Percentiles rank a stretch among this genome's conserved stretches.
phyloP scores from a whole-genome alignment of 495 filamentous ascomycete species.

The Podospora tetraspora region DNA sequence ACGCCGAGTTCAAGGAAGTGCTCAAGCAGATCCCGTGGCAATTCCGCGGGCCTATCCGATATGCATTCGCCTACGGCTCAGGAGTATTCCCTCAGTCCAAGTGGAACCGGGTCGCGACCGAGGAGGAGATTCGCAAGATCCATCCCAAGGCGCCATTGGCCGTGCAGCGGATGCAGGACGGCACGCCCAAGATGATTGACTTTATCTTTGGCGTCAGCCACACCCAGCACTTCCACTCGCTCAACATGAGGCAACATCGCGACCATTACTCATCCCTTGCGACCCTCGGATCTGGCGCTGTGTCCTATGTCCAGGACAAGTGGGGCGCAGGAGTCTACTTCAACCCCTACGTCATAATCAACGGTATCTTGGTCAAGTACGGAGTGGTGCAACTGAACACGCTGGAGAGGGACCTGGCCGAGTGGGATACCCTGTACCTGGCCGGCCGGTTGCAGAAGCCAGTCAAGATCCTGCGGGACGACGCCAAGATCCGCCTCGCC shows the following conservation, averaged over 20 bases:
- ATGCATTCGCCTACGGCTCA: slow-evolving; percentile 95
- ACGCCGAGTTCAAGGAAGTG: slow-evolving; percentile 88
- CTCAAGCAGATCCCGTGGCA: slow-evolving; percentile 85
- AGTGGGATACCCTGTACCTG: slow-evolving; percentile 90
- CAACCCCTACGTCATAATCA: slow-evolving; percentile 92
- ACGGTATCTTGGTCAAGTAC: slow-evolving; percentile 95
- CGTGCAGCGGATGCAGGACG: slow-evolving; percentile 74
- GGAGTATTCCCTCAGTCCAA: slow-evolving; percentile 85
- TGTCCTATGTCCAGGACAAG: slow-evolving; percentile 78
- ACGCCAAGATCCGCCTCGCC: slow-evolving; percentile 81
- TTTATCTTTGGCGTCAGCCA: slow-evolving; percentile 95
- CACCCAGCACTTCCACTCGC: slow-evolving; percentile 92
- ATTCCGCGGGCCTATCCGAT: slow-evolving; percentile 87
- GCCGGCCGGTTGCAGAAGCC: slow-evolving; percentile 94
- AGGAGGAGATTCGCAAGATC: slow-evolving; percentile 51
- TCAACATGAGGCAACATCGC: slow-evolving; percentile 83
- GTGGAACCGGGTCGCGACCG: slow-evolving; percentile 38
- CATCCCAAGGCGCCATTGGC: slow-evolving; percentile 74
- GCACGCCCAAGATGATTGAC: slow-evolving; percentile 92
- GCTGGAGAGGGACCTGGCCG: slow-evolving; percentile 73
- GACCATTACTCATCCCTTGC: slow-evolving; percentile 88
- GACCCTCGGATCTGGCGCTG: slow-evolving; percentile 75
- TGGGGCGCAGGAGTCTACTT: slow-evolving; percentile 95
- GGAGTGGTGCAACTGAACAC: slow-evolving; percentile 91
- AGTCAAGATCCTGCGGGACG: slow-evolving; percentile 93